Evolutionary conservation across 768 basidiomycete species (phyloP), one percentile per base, ranked within the genome.

Genomic region (Mycena chlorophos): DNA sequence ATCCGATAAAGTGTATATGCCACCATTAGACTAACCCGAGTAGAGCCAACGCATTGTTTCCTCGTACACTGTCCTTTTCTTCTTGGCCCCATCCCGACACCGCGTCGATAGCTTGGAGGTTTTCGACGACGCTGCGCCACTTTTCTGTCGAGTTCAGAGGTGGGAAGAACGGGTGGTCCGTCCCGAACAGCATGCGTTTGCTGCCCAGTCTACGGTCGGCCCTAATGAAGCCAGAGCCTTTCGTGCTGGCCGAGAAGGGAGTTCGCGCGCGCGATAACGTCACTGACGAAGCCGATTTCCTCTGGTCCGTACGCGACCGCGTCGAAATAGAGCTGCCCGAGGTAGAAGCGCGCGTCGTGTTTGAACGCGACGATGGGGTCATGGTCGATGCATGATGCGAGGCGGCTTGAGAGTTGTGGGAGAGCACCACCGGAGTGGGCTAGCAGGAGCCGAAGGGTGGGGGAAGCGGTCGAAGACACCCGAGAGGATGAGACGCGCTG

Each of bases 151-250:
- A 71, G 57, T 75, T 71, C 34, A 94, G 77, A 2, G 92, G 93
- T 16, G 92, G 93, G 74, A 94, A 94, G 78, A 94, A 94, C 0
- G 91, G 92, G 68, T 94, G 89, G 66, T 94, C 92, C 27, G 91
- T 93, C 20, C 92, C 92, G 63, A 91, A 94, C 31, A 93, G 65
- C 76, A 91, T 80, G 63, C 80, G 75, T 55, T 73, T 72, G 57
- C 82, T 86, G 29, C 87, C 87, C 48, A 70, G 37, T 56, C 70
- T 75, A 61, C 78, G 68, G 58, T 75, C 56, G 17, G 47, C 56
- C 23, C 34, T 72, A 37, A 10, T n/a, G n/a, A 37, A 37, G 12
- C 34, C 34, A 30, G 71, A 64, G 23, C 54, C 62, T 6, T 64
- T 62, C n/a, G 70, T 50, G 29, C 57, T 14, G 45, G 23, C 45